phyloP scores from a whole-genome alignment of 2,329 filamentous ascomycete genomes.

The Dothideomycetes sp. region DNA sequence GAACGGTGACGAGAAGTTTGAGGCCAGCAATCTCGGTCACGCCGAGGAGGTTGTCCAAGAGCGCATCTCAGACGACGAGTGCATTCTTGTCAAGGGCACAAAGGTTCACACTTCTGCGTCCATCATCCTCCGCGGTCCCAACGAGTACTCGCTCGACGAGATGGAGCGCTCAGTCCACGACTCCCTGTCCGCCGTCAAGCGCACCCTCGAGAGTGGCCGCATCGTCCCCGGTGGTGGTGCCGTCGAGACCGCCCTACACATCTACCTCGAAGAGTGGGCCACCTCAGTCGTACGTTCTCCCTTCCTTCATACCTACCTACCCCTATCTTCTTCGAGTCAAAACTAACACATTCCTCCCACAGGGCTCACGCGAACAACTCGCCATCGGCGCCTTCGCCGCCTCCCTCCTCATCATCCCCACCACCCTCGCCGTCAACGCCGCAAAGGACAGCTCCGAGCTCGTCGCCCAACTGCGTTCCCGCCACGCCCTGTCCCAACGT shows the following conservation, averaged over 20 bases:
- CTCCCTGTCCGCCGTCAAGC: constrained; percentile 91
- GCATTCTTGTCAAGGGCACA: constrained; percentile 91
- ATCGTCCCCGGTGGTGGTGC: constrained; percentile 95
- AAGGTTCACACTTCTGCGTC: constrained; percentile 86
- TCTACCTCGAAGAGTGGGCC: constrained; percentile 97
- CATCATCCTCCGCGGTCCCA: constrained; percentile 88
- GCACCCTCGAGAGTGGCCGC: constrained; percentile 89
- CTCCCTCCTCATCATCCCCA: constrained; percentile 86
- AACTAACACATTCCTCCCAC: constrained; percentile 11
- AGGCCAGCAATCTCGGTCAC: constrained; percentile 76
- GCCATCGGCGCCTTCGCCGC: constrained; percentile 97
- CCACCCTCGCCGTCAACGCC: constrained; percentile 92
- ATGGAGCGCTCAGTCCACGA: constrained; percentile 99
- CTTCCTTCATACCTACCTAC: not conserved
- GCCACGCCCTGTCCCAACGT: constrained; percentile 89
- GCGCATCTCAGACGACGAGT: constrained; percentile 97
- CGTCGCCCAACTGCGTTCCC: constrained; percentile 85
- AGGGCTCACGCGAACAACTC: constrained; percentile 88
- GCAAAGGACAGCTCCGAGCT: constrained; percentile 94
- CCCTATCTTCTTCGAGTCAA: not conserved
- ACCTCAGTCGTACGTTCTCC: constrained; percentile 66
- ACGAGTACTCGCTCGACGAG: constrained; percentile 94
- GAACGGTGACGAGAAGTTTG: constrained; percentile 95
- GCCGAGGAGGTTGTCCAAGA: constrained; percentile 97
- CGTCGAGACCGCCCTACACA: constrained; percentile 97